Evolutionary conservation across 1,139 yeast genomes (phyloP), one percentile per base, ranked within the genome.

Genomic region (Sugiyamaella pinicola): DNA sequence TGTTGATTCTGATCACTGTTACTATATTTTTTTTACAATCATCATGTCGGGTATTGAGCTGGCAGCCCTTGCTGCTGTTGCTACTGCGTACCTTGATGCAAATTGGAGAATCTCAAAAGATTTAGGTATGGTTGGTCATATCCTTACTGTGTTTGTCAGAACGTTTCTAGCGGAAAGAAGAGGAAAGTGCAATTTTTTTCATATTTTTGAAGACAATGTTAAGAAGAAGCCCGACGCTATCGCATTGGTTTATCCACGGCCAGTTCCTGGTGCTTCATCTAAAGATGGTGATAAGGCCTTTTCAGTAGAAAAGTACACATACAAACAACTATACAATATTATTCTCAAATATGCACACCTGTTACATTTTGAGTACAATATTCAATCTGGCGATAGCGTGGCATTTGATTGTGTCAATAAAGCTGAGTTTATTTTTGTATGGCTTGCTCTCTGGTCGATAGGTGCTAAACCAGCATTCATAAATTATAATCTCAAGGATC

Each of bases 391-490:
- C 43, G 88, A 87, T 60, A 78, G 83, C n/a, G 82, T 91, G 50
- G 96, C 87, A 0, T 66, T 91, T 49, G 85, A 85, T 63, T 86
- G 83, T 65, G 85, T 87, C 69, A 91, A 91, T 70, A 87, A 85
- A 66, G 96, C 96, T 1, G 74, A 89, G 60, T 88, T 87, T 63
- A 69, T 90, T 22, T 78, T 90, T 52, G 68, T 87, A 42, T 88
- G 96, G 96, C 76, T 87, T 58, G 85, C 96, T 0, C 71, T 87
- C 51, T 90, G 97, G 97, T 87, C 89, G 63, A 76, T 91, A 49
- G 97, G 98, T 26, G 96, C 96, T 1, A 71, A 79, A 13, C 97
- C 97, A 0, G 90, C 96, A 1, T 86, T 91, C 62, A 73, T 91
- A 64, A 91, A 91, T 71, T 88, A 84, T 72, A 91, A 90, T 68